Evolutionary conservation across 1,284 basidiomycete genomes (phyloP), one percentile per base, ranked within the genome.

Genomic region (Bondarzewia mesenterica): DNA sequence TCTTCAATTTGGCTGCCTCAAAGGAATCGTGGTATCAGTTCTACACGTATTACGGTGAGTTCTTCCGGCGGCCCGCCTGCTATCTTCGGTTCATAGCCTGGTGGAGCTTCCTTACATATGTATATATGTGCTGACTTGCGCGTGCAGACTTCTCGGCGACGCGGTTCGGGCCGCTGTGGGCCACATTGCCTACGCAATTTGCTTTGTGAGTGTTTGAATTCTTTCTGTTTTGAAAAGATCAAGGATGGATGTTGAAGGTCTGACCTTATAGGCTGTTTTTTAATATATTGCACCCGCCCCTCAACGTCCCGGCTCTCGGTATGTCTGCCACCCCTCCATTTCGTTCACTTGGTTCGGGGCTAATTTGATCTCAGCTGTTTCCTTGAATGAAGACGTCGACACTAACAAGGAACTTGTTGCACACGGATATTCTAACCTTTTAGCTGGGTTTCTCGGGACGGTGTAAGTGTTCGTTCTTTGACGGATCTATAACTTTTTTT

Each of bases 221-320:
- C n/a, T n/a, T 58, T 59, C 22, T 63, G 58, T 50, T 59, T n/a
- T n/a, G n/a, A n/a, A n/a, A n/a, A n/a, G n/a, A n/a, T n/a, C n/a
- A n/a, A n/a, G n/a, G n/a, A n/a, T n/a, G n/a, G n/a, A 23, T 3
- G 22, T 22, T 32, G 26, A 50, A 29, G 14, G 16, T 27, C 46
- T n/a, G 38, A 51, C 46, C 29, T 10, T 32, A 27, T 27, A 86
- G 84, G 49, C 53, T 93, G 36, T 93, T 94, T 63, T 94, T 95
- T 66, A 93, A 96, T 54, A 84, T 98, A 46, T 68, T 99, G 10
- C 95, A 98, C 62, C 94, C 96, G 8, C 93, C 92, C 35, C 70
- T 95, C 47, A 95, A 95, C 56, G 89, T 97, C 2, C 95, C 95
- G 2, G 93, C 94, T 5, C 72, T 99, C 8, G 86, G 93, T 77